A percentile compares a stretch with the other conserved stretches of the same genome.
Evolutionary conservation across 192 early-diverging fungal species (phyloP).

Genomic region (Spizellomyces punctatus): DNA sequence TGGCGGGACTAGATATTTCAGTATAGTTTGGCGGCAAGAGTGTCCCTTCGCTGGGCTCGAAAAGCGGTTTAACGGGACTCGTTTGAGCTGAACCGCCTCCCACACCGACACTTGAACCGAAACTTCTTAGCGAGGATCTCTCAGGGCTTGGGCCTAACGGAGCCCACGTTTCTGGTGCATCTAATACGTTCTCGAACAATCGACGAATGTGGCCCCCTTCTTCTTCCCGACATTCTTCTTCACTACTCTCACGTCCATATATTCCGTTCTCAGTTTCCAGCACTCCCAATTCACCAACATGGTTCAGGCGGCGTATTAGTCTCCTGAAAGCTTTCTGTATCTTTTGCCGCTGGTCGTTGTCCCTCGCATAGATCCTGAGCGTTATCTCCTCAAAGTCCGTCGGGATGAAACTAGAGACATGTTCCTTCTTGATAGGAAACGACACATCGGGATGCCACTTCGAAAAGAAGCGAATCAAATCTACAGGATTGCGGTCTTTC

Average conservation of each 20-base stretch:
- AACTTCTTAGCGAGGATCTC: background rate
- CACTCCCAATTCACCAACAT: constrained; percentile 4
- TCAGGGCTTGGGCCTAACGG: background rate
- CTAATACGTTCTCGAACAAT: background rate
- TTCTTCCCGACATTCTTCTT: background rate
- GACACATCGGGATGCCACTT: constrained; percentile 55
- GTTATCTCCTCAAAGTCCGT: constrained; percentile 68
- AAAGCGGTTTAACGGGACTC: background rate
- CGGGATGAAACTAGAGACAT: constrained; percentile 75
- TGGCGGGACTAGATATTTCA: constrained; percentile 20
- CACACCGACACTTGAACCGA: background rate
- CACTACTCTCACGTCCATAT: background rate
- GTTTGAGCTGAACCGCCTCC: constrained; percentile 2
- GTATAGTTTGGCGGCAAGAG: constrained; percentile 20
- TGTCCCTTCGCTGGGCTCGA: constrained; percentile 6
- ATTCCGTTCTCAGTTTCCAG: constrained; percentile 1
- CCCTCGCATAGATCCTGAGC: constrained; percentile 67
- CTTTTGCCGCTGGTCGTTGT: constrained; percentile 46
- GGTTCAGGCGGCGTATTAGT: constrained; percentile 7
- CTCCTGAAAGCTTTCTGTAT: constrained; percentile 21
- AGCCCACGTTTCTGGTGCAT: background rate
- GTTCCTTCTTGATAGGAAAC: constrained; percentile 68
- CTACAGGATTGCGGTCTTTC: constrained; percentile 84
- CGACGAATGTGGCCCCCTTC: background rate
- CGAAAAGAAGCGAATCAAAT: constrained; percentile 77